These are phyloP conservation scores for Globisporangium sylvaticum DNA, from an alignment of 352 stramenopile genomes.

Conservation along the genomic window DNA sequence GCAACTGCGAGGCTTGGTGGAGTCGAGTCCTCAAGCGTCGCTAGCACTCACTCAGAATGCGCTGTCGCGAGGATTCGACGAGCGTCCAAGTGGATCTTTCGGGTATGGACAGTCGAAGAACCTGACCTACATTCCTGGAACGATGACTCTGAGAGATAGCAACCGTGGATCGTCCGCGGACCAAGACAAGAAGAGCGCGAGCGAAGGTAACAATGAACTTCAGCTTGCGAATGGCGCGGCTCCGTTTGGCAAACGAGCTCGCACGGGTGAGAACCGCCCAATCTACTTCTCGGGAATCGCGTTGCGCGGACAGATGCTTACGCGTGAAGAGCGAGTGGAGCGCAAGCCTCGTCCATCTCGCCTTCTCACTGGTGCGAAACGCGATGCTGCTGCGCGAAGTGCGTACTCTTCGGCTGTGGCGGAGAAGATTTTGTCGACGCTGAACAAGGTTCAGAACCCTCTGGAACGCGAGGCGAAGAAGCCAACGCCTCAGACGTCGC, in stretches of 20 bases:
- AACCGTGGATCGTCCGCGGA: not conserved
- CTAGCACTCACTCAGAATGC: conserved; percentile 53
- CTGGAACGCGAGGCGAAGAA: conserved; percentile 70
- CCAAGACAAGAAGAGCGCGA: conserved; percentile 19
- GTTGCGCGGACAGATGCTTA: conserved; percentile 32
- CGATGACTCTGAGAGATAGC: conserved; percentile 18
- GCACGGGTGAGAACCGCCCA: conserved; percentile 32
- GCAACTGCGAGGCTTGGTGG: conserved; percentile 63
- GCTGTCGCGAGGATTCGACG: conserved; percentile 40
- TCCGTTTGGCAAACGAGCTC: conserved; percentile 42
- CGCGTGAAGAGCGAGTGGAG: conserved; percentile 46
- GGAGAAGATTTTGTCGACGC: conserved; percentile 72
- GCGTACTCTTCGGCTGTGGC: conserved; percentile 74
- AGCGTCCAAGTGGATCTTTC: conserved; percentile 10
- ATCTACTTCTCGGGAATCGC: conserved; percentile 34
- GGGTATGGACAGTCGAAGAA: conserved; percentile 17
- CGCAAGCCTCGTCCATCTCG: conserved; percentile 64
- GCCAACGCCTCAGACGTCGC: conserved; percentile 66
- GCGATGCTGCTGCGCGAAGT: conserved; percentile 48
- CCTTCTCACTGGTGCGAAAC: conserved; percentile 66
- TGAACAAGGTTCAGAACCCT: conserved; percentile 81
- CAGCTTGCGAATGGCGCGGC: conserved; percentile 21
- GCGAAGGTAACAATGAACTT: conserved; percentile 22
- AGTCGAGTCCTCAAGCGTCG: conserved; percentile 52
- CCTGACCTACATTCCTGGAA: conserved; percentile 38